Evolutionary conservation across 129 eudicot species (phyloP), one percentile per base, ranked within the genome.

Genomic region (Artemisia argyi): DNA sequence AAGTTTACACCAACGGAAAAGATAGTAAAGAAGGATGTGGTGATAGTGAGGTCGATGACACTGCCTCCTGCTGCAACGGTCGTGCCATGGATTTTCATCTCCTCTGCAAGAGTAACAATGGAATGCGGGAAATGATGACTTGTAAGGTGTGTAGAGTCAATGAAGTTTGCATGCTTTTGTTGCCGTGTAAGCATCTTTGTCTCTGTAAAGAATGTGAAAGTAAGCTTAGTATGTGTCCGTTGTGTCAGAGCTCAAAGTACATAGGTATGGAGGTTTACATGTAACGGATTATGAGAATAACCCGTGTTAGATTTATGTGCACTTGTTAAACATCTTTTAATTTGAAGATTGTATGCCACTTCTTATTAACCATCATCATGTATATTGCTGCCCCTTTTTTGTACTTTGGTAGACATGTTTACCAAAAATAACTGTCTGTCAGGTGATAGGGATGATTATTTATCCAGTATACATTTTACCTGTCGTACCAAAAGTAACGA

Each of bases 21-120:
- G 91, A 87, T 35, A 81, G 95, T 62, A 91, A 87, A 79, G 97
- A 91, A 87, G 97, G 97, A 73, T 87, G 91, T 65, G 97, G 97
- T 30, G 97, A 91, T 67, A 91, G 97, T 66, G 97, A 90, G 76
- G 85, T 91, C 11, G 97, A 87, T 28, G 95, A 91, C 57, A 87
- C 95, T 7, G 95, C 91, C 44, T 91, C 97, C 3, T 91, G 91
- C 76, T 87, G 91, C 83, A 87, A 87, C 66, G 94, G 95, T 4
- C 85, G 82, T 20, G 87, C 91, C 10, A 77, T 83, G 16, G 92
- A 90, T 70, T 83, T 90, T 51, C 87, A 83, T 46, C 75, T 87
- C 42, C 91, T 85, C 15, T 46, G 85, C 78, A 89, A 86, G 63
- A 82, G 83, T 71, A 74, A 74, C 48, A 85, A 71, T 17, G 85